Evolutionary conservation across 2,329 filamentous ascomycete genomes (phyloP).

Genomic region (Penicillium freii): DNA sequence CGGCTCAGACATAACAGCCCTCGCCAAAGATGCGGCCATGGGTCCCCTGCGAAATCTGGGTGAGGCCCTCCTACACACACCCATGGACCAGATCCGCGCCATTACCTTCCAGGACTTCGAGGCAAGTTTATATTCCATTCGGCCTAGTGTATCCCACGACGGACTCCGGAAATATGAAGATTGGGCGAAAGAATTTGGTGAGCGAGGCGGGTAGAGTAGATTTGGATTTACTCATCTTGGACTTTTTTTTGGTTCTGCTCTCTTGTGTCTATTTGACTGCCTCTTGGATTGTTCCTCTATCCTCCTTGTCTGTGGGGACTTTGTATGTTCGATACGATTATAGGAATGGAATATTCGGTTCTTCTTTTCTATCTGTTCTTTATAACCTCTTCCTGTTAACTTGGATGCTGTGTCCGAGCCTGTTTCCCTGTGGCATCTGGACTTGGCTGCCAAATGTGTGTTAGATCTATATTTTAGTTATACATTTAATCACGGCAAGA

Average conservation of each 20-base stretch:
- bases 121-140: conserved; percentile 77
- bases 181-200: conserved; percentile 91
- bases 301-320: neutral
- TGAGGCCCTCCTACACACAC: conserved; percentile 84
- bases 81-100: conserved; percentile 88
- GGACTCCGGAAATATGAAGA: conserved; percentile 88
- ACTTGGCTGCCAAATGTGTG: too few relatives aligned
- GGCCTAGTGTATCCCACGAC: conserved; percentile 82
- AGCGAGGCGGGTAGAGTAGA: conserved; percentile 67
- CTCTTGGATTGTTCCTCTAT: neutral
- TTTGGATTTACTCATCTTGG: neutral
- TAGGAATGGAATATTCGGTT: neutral
- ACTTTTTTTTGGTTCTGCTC: neutral
- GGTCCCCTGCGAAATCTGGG: conserved; percentile 86
- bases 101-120: conserved; percentile 82
- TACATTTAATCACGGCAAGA: too few relatives aligned
- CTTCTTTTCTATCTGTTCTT: neutral
- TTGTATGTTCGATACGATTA: conserved; percentile 2
- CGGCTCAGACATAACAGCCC: conserved; percentile 90
- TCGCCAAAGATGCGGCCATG: conserved; percentile 98
- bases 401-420: neutral
- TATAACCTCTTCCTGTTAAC: neutral
- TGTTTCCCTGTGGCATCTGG: too few relatives aligned
- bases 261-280: neutral
- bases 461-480: too few relatives aligned